Evolutionary conservation across 108 stramenopile genomes (phyloP), one percentile per base, ranked within the genome.

Genomic region (Cyclotella sp.): DNA sequence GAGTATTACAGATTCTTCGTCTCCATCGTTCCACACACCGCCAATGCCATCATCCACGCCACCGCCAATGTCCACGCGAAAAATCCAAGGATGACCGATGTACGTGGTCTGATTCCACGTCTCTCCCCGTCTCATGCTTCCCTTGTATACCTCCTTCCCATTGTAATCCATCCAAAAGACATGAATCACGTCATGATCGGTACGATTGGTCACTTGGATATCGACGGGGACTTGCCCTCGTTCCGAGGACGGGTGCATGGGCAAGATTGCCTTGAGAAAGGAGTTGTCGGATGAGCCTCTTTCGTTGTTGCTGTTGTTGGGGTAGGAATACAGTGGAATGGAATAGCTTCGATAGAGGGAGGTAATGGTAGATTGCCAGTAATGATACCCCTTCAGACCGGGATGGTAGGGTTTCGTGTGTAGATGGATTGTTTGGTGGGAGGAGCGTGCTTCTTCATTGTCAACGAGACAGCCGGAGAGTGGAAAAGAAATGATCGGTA

Each of bases 81-180:
- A 94, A 1, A 88, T 82, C 93, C 93, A 94, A 8, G 93, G 91
- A 82, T 85, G 84, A 34, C 84, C 84, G 58, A 85, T 85, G 46
- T 58, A 85, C 27, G 84, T 85, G 12, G 70, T 73, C 44, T 85
- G 84, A 44, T 78, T 80, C 85, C 86, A 91, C 0, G 73, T 83
- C 22, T 75, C 82, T 62, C 88, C 87, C 5, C 57, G 13, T 59
- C 69, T 13, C 7, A 91, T 70, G 13, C 41, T 58, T 12, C 93
- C 93, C 69, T 90, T 92, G 60, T 30, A 68, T 0, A 86, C 63
- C 58, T 88, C 85, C 13, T 71, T 81, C 0, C 91, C 91, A 27
- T 81, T 75, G 78, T 86, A 92, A 68, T 92, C 87, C 47, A 92
- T 73, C 93, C 93, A 92, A 65, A 75, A 94, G 11, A 90, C 93